Evolutionary conservation across 2,329 filamentous ascomycete genomes (phyloP), one percentile per base, ranked within the genome.

Genomic region (Ciborinia camelliae): DNA sequence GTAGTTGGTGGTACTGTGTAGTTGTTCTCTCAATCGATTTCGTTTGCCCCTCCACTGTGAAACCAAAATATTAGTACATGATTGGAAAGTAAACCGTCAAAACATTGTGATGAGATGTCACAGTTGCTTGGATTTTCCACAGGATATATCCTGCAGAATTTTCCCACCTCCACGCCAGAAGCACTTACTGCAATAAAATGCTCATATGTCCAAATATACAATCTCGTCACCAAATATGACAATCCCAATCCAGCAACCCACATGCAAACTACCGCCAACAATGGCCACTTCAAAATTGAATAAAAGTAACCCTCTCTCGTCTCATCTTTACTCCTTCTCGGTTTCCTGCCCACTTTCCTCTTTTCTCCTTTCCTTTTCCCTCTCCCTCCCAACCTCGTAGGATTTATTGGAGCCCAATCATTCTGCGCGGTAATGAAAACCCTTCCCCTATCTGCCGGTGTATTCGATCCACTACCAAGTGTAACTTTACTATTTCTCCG

Each of bases 271-370:
- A 90, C 84, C 41, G 92, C 76, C 41, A 99, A 81, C 70, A 99
- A 84, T 2, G 95, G 95, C 90, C 93, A 98, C 77, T 98, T 97
- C 60, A 96, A 81, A 52, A 99, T 76, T 1, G 85, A 86, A 76
- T 99, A 99, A 14, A 97, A 83, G 74, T 95, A 91, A 26, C 95
- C 95, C 79, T 99, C 95, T 70, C 95, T 83, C 2, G 94, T 98
- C 81, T 99, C 95, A 75, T 99, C 95, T 73, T 87, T 91, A 68
- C 86, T 89, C 65, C 90, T 57, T 48, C 67, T 67, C 20, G 68
- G 64, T 51, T 66, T 70, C 52, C 63, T 67, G 43, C 67, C 47
- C 77, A 77, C 68, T 77, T 79, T 68, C 78, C 73, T 71, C 75
- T 73, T 76, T 74, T 69, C 73, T 65, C 73, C 74, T 50, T 68